Conservation (phyloP, 345 rosid species). For the Limnanthes douglasii region DNA sequence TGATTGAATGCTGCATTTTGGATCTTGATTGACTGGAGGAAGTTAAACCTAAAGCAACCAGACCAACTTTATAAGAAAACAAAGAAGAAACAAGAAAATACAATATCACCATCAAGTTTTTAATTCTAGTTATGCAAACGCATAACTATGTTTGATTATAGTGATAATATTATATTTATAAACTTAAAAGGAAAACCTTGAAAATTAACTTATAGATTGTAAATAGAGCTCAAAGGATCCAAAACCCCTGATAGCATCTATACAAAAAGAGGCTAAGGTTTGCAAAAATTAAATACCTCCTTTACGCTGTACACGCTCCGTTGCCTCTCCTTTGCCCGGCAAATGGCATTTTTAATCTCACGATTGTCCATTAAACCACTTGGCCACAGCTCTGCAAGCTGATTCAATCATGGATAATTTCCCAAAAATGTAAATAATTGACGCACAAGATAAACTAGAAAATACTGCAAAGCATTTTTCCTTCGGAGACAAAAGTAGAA, state of each 20-base stretch:
- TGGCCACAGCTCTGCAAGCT: conserved; percentile 92
- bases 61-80: no score
- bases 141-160: background rate
- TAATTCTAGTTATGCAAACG: background rate
- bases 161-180: background rate
- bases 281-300: conserved; percentile 16
- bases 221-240: background rate
- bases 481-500: background rate
- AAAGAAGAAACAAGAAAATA: no score
- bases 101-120: no score
- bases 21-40: no score
- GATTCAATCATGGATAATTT: conserved; percentile 15
- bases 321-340: conserved; percentile 69
- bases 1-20: no score
- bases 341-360: conserved; percentile 78
- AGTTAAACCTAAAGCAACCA: no score
- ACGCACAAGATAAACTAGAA: conserved; percentile 8
- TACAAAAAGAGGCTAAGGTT: background rate
- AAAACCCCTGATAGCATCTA: background rate
- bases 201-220: background rate
- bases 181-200: background rate
- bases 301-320: conserved; percentile 26
- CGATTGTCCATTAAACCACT: conserved; percentile 74
- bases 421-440: conserved; percentile 14
- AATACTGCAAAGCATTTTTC: conserved; percentile 1